phyloP scores from a whole-genome alignment of 2,329 filamentous ascomycete genomes.

The Neurospora sp. region DNA sequence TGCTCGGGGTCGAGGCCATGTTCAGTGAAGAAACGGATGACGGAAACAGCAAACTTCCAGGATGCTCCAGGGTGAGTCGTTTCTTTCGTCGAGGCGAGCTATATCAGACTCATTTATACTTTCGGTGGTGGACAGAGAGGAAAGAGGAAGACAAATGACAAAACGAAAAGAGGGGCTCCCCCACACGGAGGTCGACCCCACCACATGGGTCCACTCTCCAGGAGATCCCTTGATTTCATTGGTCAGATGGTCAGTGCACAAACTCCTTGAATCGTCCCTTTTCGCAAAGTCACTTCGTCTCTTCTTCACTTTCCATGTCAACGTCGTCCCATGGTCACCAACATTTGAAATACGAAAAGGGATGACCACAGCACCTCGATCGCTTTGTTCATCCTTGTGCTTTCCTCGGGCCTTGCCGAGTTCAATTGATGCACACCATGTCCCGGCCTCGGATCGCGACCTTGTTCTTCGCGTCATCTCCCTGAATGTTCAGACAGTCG shows the following conservation, averaged over 20 bases:
- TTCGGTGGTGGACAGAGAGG: background rate
- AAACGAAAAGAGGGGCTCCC: background rate
- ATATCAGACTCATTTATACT: background rate
- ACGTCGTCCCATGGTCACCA: background rate
- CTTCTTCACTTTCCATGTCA: background rate
- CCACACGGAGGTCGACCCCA: background rate
- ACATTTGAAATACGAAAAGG: background rate
- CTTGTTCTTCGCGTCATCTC: no score
- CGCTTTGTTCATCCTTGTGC: background rate
- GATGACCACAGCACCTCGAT: background rate
- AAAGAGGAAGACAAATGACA: background rate
- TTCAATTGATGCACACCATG: background rate
- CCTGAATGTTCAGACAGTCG: background rate
- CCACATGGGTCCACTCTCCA: background rate
- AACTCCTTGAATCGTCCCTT: background rate
- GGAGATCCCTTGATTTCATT: fast-evolving
- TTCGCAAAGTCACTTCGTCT: background rate
- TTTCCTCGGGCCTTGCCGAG: background rate
- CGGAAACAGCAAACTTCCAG: background rate
- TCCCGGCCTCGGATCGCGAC: background rate
- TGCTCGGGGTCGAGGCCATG: no score
- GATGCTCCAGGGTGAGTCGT: background rate
- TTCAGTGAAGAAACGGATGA: background rate
- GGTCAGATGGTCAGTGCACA: background rate
- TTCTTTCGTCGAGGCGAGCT: background rate